Base-by-base conservation (phyloP, 768 basidiomycete genomes). In the Mycena filopes region DNA sequence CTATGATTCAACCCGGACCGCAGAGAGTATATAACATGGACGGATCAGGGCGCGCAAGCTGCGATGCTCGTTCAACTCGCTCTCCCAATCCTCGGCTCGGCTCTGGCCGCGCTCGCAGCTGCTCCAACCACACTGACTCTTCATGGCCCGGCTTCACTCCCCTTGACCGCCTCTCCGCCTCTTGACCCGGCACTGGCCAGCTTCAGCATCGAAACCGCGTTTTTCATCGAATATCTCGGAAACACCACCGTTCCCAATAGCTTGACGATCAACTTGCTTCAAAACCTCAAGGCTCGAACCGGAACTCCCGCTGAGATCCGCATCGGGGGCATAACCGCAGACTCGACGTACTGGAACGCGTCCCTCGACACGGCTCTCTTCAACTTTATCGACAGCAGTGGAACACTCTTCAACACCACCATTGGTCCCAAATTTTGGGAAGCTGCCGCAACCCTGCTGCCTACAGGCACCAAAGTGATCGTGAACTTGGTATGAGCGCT, bases 171-270 rank as follows among this genome's bases (percentile, higher is more conserved):
- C 0, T 86, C 85, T 5, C 77, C 80, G 18, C 64, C 71, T 11
- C 73, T 86, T 4, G 72, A 82, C 56, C 84, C 82, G 1, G 75
- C 83, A 12, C 73, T 87, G 26, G 84, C 79, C 26, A 84, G 84
- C 60, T 86, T 86, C 73, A 86, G 84, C 66, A 82, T 87, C 51
- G 85, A 87, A 74, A 86, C 83, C 0, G 84, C 84, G 1, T 86
- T 83, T 66, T 84, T 86, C 60, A 83, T 83, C 55, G 81, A 80
- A 60, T 86, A 81, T 65, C 69, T 84, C 13, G 86, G 85, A 10
- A 86, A 86, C 64, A 68, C 66, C 10, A 75, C 81, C 25, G 63
- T 72, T 55, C 83, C 84, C 1, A 86, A 85, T 66, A 66, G 69
- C 5, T 70, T 86, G 12, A 83, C 84, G 4, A 75, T 75, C 47